A percentile compares a stretch with the other conserved stretches of the same genome.
These are phyloP conservation scores for Drosera capensis DNA, from an alignment of 148 eudicot species.

Conservation along the genomic window DNA sequence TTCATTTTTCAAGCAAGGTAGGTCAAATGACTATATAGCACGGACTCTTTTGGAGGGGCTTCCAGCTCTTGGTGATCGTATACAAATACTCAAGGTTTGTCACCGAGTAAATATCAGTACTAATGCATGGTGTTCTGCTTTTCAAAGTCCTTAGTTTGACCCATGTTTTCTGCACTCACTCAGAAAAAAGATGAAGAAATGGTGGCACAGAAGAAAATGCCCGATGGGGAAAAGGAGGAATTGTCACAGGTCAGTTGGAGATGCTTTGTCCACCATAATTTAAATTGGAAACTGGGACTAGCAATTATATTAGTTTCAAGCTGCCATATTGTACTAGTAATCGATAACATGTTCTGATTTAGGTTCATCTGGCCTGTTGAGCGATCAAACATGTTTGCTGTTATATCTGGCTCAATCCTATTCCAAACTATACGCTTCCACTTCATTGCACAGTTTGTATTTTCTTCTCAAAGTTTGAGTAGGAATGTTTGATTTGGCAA, in stretches of 20 bases:
- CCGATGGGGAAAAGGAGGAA: slow-evolving; percentile 86
- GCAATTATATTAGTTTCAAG: too few species aligned
- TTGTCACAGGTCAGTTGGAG: slow-evolving; percentile 59
- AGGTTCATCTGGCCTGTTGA: too few species aligned
- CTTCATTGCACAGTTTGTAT: too few species aligned
- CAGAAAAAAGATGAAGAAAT: slow-evolving; percentile 91
- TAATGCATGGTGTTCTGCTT: not conserved
- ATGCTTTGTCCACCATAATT: not conserved
- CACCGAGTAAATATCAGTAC: not conserved
- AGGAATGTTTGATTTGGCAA: too few species aligned
- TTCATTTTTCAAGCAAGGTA: slow-evolving; percentile 81
- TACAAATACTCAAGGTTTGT: slow-evolving; percentile 60
- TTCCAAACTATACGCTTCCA: too few species aligned
- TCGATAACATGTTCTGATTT: too few species aligned
- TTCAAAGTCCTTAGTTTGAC: too few species aligned
- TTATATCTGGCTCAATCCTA: too few species aligned
- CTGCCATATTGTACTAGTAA: too few species aligned
- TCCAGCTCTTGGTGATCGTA: slow-evolving; percentile 74
- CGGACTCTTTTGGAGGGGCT: slow-evolving; percentile 66
- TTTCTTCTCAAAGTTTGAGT: too few species aligned
- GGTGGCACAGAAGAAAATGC: slow-evolving; percentile 96
- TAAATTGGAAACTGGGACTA: not conserved
- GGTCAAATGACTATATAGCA: slow-evolving; percentile 61
- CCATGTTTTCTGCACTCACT: not conserved
- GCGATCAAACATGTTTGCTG: too few species aligned